Percentiles rank a stretch among this genome's conserved stretches.
Evolutionary conservation across 2,329 filamentous ascomycete genomes (phyloP).

Genomic region (Colletotrichum tofieldiae): DNA sequence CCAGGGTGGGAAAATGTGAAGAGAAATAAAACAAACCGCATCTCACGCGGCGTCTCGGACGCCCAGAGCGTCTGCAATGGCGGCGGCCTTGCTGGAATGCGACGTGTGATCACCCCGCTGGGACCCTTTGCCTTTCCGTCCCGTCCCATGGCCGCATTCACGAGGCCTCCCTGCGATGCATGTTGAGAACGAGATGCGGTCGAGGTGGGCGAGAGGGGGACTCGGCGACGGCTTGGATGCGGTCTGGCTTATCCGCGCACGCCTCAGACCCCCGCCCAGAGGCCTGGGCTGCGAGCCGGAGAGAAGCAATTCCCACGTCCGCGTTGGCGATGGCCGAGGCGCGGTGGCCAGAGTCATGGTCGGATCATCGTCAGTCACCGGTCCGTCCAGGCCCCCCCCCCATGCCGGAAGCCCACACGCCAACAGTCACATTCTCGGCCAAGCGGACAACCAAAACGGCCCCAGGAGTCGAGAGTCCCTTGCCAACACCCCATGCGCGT

Average conservation of each 20-base stretch:
- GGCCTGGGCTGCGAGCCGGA: too few species aligned
- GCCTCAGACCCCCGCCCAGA: too few species aligned
- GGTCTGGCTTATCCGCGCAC: not conserved
- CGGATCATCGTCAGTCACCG: not conserved
- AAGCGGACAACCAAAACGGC: not conserved
- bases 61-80: not conserved
- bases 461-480: not conserved
- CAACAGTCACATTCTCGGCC: not conserved
- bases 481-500: too few species aligned
- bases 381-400: not conserved
- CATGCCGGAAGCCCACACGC: not conserved
- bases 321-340: not conserved
- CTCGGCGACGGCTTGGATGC: not conserved
- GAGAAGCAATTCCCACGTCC: not conserved
- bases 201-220: not conserved
- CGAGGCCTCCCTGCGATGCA: not conserved
- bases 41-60: not conserved
- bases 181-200: not conserved
- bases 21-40: too few species aligned
- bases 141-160: not conserved
- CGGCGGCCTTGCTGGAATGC: not conserved
- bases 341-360: not conserved
- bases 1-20: too few species aligned
- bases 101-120: slow-evolving; percentile 24
- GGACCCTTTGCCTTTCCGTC: not conserved